Conservation (phyloP, 345 rosid genomes). For the Eucalyptus brandiana region DNA sequence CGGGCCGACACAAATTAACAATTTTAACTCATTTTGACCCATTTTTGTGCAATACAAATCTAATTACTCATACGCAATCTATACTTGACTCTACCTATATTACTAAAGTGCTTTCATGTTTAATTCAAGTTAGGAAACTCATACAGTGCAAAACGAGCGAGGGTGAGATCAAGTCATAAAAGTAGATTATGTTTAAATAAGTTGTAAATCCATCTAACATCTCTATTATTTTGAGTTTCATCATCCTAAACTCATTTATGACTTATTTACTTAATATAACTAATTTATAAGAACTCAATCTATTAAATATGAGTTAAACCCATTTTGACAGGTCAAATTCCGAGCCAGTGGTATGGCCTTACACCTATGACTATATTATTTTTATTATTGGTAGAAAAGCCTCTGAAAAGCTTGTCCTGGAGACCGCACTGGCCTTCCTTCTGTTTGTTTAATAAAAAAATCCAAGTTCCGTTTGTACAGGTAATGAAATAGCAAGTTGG, state of each 20-base stretch:
- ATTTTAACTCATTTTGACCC: rapidly evolving
- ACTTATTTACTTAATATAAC: no score
- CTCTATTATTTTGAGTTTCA: no score
- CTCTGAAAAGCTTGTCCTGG: not conserved
- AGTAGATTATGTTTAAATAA: no score
- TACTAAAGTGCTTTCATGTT: not conserved
- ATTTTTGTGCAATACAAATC: no score
- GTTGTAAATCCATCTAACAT: no score
- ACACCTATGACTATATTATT: not conserved
- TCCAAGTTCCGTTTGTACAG: not conserved
- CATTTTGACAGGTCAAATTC: no score
- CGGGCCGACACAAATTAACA: rapidly evolving
- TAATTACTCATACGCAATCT: no score
- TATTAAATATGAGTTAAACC: not conserved
- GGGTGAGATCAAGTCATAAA: no score
- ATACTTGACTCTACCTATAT: no score
- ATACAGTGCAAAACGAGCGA: rapidly evolving
- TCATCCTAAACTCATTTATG: no score
- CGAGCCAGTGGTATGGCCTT: not conserved
- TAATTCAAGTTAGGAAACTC: no score
- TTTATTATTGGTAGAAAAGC: not conserved
- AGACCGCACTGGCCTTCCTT: not conserved
- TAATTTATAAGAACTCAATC: no score
- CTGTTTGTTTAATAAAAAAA: not conserved
- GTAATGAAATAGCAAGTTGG: not conserved